These are phyloP conservation scores for Bryopsis sp. DNA, from an alignment of 139 green algal species.

Conservation along the genomic window DNA sequence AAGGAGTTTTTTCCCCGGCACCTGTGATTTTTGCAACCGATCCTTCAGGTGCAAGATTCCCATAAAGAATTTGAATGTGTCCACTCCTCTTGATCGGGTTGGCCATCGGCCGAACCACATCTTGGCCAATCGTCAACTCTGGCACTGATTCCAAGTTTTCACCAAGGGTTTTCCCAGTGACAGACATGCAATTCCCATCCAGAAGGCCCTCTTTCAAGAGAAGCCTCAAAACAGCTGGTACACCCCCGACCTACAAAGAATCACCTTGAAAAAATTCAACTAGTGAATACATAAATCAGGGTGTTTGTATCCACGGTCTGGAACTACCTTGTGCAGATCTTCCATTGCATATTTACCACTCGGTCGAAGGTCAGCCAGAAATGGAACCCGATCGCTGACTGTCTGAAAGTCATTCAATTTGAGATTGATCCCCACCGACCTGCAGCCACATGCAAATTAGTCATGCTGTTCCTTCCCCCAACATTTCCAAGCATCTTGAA, in stretches of 20 bases:
- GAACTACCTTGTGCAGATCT: constrained; percentile 93
- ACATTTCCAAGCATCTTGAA: no score
- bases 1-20: constrained; percentile 18
- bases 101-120: constrained; percentile 64
- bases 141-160: constrained; percentile 80
- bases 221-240: constrained; percentile 93
- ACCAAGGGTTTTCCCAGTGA: constrained; percentile 81
- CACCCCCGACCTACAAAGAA: constrained; percentile 90
- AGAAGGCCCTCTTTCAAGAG: constrained; percentile 80
- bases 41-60: constrained; percentile 58
- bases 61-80: neutral
- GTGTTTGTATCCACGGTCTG: no score
- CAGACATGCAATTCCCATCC: constrained; percentile 76
- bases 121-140: constrained; percentile 70
- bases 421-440: constrained; percentile 58
- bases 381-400: constrained; percentile 74
- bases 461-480: no score
- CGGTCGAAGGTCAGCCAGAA: constrained; percentile 96
- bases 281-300: no score
- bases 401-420: constrained; percentile 93
- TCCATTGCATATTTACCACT: constrained; percentile 95
- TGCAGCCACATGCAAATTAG: no score
- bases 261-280: no score
- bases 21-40: constrained; percentile 97
- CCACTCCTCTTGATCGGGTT: constrained; percentile 72